Conservation (phyloP, 495 filamentous ascomycete genomes). For the Echria macrotheca region DNA sequence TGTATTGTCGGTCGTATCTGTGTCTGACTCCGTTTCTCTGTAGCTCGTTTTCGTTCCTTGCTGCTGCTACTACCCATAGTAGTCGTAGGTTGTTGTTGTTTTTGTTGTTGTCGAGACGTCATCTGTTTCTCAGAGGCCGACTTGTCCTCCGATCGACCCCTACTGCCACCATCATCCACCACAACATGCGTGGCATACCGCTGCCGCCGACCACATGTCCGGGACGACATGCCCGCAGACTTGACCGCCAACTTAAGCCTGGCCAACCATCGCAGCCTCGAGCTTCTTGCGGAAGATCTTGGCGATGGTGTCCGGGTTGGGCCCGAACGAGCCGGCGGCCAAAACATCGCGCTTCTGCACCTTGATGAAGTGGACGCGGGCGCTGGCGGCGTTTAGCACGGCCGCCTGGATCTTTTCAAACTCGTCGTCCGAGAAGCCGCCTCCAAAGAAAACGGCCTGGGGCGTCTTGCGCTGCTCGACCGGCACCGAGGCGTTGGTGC, state of each 20-base stretch:
- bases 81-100: no score
- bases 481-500: constrained; percentile 15
- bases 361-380: constrained; percentile 19
- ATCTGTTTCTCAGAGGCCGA: no score
- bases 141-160: no score
- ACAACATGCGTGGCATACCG: no score
- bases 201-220: constrained; percentile 4
- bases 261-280: constrained; percentile 16
- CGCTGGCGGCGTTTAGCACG: constrained; percentile 11
- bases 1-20: no score
- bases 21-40: no score
- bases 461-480: constrained; percentile 16
- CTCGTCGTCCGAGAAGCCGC: constrained; percentile 26
- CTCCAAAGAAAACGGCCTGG: constrained; percentile 28
- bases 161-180: no score
- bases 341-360: constrained; percentile 28
- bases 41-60: no score
- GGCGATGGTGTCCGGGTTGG: constrained; percentile 28
- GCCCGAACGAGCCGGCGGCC: constrained; percentile 24
- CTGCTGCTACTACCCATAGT: no score
- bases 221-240: constrained; percentile 1
- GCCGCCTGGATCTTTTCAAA: constrained; percentile 21
- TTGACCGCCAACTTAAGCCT: constrained; percentile 9
- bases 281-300: constrained; percentile 32
- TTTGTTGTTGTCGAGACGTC: background rate